Base-by-base conservation (phyloP, 805 yeast genomes). In the Monosporozyma unispora region DNA sequence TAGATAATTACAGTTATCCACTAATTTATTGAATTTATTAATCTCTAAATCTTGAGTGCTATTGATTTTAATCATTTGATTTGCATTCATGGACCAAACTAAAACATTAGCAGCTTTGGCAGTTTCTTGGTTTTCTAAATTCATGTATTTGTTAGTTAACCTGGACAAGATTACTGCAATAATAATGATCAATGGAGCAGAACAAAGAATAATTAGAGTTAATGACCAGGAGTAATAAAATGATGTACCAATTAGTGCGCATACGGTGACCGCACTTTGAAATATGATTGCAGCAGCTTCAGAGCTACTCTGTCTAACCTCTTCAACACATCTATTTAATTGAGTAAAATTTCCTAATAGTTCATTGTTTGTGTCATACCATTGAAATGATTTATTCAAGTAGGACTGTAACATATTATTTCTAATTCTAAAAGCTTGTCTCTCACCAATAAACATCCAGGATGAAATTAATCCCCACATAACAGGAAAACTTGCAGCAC, bases 161-260 rank as follows among this genome's bases (percentile, higher is more conserved):
- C 60, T 69, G 0, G 89, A 80, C 50, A 83, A 76, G 0, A 73
- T 33, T 35, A 70, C 64, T 1, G 84, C 79, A 2, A 76, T 53
- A 0, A 73, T 8, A 0, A 72, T 72, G 50, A 91, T 77, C 0
- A 89, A 31, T 0, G 99, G 99, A 3, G 87, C 56, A 3, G 84
- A 74, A 1, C 87, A 82, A 51, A 91, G 59, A n/a, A 84, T 78
- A 1, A 93, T 77, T 23, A 93, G 66, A 0, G 97, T 86, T 10
- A 93, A 72, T 3, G 86, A 75, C 97, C 97, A 91, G 2, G 95
- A 86, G 52, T 80, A 82, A 52, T 76, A 75, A 61, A 93, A 76
- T 1, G 96, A 81, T 0, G 85, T 78, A 1, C 78, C 73, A 1
- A 83, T 60, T 10, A 84, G 66, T 0, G 84, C 78, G 3, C 78